Conservation (phyloP, 352 stramenopile species). For the Pythium pyrilobum region DNA sequence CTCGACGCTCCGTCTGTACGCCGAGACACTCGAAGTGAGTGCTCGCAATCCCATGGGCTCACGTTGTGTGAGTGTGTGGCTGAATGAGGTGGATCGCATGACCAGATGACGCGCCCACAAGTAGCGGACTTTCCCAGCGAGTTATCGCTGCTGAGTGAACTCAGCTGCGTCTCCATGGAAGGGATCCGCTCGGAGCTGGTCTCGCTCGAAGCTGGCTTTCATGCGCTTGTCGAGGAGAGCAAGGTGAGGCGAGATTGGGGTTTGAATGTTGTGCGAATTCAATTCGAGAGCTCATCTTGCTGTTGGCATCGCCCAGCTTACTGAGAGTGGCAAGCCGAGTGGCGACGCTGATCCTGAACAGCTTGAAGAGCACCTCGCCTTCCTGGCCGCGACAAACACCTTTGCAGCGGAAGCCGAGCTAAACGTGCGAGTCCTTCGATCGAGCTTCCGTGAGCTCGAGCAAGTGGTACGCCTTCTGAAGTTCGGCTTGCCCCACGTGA, state of each 20-base stretch:
- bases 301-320: neutral
- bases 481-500: neutral
- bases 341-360: too few relatives aligned
- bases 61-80: neutral
- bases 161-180: neutral
- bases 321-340: neutral
- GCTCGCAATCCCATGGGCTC: neutral
- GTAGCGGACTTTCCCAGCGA: neutral
- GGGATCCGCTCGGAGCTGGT: neutral
- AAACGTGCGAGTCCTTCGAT: neutral
- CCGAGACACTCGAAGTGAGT: neutral
- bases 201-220: neutral
- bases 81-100: neutral
- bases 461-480: neutral
- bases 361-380: neutral
- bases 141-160: neutral
- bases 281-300: neutral
- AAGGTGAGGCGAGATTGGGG: neutral
- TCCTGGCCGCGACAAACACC: neutral
- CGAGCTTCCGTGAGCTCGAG: neutral
- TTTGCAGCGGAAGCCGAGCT: slow-evolving; percentile 5
- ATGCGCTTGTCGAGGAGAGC: neutral
- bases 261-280: neutral
- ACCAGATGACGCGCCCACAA: neutral
- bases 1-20: neutral